These are phyloP conservation scores for Eucalyptus curtisii DNA, from an alignment of 345 rosid genomes.

Conservation along the genomic window DNA sequence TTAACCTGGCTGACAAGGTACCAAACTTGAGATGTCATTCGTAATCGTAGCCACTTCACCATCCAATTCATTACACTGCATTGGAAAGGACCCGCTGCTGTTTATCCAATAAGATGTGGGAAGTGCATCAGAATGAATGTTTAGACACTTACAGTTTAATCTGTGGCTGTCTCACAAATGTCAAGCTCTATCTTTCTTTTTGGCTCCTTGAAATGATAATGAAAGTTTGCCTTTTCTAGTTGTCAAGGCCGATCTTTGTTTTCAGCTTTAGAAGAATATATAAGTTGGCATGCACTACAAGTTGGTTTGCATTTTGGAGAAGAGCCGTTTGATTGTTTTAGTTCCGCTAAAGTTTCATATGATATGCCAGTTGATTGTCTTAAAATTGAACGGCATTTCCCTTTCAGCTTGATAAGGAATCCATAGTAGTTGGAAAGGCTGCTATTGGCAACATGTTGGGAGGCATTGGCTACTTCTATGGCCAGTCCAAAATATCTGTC, in stretches of 20 bases:
- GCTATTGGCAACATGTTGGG: constrained; percentile 87
- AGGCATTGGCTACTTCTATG: constrained; percentile 92
- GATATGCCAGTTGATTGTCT: not conserved
- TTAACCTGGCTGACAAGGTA: constrained; percentile 58
- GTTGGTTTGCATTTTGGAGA: not conserved
- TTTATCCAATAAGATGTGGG: not conserved
- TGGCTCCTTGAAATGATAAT: not conserved
- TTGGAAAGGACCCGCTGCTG: not conserved
- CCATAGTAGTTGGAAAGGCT: constrained; percentile 58
- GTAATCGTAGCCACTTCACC: not conserved
- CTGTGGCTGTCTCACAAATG: not conserved
- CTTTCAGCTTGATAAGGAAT: constrained; percentile 57
- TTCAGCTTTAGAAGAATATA: not conserved
- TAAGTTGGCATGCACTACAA: not conserved
- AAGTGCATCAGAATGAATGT: not conserved
- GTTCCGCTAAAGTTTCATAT: not conserved
- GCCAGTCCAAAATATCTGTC: constrained; percentile 63
- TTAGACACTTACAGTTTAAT: not conserved
- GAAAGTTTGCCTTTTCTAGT: not conserved
- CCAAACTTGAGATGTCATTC: not conserved
- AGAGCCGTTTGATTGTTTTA: not conserved
- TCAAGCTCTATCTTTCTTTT: not conserved
- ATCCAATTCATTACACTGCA: not conserved
- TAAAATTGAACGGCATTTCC: not conserved
- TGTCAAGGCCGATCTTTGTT: not conserved